Evolutionary conservation across 164 flowering plant species (phyloP).

Genomic region (Taxillus chinensis): DNA sequence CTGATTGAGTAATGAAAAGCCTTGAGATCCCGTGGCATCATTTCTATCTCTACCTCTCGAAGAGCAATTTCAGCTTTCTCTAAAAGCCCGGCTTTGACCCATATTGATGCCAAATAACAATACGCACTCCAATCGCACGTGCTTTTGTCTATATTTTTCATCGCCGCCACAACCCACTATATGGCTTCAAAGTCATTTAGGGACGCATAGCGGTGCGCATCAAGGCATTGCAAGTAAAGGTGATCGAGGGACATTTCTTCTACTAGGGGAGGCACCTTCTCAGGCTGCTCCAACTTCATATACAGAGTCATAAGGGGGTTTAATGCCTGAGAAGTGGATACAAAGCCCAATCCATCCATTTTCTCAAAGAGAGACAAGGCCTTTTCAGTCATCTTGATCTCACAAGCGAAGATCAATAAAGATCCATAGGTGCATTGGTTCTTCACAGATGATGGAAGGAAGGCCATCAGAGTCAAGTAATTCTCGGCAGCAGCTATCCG

Average conservation of each 20-base stretch:
- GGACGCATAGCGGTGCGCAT: conserved; percentile 27
- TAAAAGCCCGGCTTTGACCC: conserved; percentile 18
- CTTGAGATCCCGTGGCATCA: conserved; percentile 11
- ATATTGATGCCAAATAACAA: conserved; percentile 23
- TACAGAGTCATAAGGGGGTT: conserved; percentile 26
- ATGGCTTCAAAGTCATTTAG: conserved; percentile 22
- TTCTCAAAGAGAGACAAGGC: conserved; percentile 22
- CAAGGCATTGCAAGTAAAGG: conserved; percentile 11
- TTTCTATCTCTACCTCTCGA: conserved; percentile 18
- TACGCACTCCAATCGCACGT: conserved; percentile 15
- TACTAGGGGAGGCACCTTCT: conserved; percentile 16
- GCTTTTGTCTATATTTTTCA: conserved; percentile 6
- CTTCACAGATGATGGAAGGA: conserved; percentile 24
- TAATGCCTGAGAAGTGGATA: conserved; percentile 13
- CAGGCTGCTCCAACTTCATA: conserved; percentile 20
- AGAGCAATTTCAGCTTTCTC: conserved; percentile 26
- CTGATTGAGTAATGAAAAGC: conserved; percentile 17
- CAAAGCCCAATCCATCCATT: conserved; percentile 20
- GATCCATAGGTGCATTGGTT: conserved; percentile 28
- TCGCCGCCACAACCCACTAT: conserved; percentile 25
- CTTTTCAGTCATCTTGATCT: conserved; percentile 20
- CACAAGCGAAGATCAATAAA: conserved; percentile 31
- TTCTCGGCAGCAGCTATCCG: conserved; percentile 26
- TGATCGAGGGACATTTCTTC: conserved; percentile 24
- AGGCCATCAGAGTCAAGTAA: conserved; percentile 23